These are phyloP conservation scores for Xylaria sp. DNA, from an alignment of 2,329 filamentous ascomycete genomes.

Conservation along the genomic window DNA sequence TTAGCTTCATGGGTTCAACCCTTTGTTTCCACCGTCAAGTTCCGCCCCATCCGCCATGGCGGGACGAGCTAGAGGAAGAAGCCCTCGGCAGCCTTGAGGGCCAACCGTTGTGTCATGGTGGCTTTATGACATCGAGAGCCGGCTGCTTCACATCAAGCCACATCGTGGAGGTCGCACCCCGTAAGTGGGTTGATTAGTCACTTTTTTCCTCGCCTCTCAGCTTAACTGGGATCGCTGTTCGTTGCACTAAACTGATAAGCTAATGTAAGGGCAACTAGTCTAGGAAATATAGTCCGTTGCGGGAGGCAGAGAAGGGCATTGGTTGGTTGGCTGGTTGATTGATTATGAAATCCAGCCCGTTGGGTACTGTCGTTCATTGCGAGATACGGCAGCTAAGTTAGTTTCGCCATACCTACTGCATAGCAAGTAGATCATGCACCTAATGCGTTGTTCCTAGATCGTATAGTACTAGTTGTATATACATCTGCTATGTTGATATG, in stretches of 20 bases:
- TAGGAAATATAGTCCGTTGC: background rate
- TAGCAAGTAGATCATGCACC: background rate
- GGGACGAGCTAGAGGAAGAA: constrained; percentile 23
- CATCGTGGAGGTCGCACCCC: constrained; percentile 16
- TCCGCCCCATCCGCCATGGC: constrained; percentile 20
- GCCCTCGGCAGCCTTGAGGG: constrained; percentile 16
- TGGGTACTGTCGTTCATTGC: background rate
- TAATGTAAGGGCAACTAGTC: constrained; percentile 5
- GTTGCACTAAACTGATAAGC: constrained; percentile 8
- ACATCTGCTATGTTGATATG: constrained; percentile 27
- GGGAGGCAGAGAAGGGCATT: background rate
- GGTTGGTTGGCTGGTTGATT: background rate
- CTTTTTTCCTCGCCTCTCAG: constrained; percentile 26
- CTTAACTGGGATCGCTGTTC: constrained; percentile 29
- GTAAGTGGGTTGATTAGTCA: constrained; percentile 27
- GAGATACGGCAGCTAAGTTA: background rate
- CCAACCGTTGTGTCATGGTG: constrained; percentile 25
- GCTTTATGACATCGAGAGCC: background rate
- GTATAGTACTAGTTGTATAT: constrained; percentile 17
- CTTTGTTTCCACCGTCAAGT: background rate
- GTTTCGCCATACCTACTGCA: constrained; percentile 1
- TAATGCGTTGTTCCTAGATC: background rate
- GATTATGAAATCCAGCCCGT: background rate
- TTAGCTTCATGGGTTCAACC: constrained; percentile 11
- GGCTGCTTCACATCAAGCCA: constrained; percentile 28